Percentiles rank a stretch among this genome's conserved stretches.
These are phyloP conservation scores for Pseudognaphalium luteoalbum DNA, from an alignment of 129 eudicot species.

Conservation along the genomic window DNA sequence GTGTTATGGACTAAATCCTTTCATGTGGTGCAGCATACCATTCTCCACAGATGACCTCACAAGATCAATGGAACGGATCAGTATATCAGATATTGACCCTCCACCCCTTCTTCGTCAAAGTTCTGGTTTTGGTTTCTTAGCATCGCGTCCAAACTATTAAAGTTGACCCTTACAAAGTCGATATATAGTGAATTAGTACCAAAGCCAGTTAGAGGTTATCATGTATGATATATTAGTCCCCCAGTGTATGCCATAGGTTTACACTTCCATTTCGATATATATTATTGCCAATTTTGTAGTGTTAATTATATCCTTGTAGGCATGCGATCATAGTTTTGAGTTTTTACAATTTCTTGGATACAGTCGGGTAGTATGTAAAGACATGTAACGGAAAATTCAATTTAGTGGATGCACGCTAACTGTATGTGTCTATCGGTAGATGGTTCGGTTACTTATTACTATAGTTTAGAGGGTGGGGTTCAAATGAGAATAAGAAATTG, in stretches of 20 bases:
- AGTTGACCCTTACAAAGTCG: constrained; percentile 11
- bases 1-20: constrained; percentile 10
- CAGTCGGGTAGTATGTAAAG: not conserved
- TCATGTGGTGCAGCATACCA: constrained; percentile 73
- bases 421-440: not conserved
- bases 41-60: constrained; percentile 86
- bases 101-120: constrained; percentile 79
- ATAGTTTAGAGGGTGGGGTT: not conserved
- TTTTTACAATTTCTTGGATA: not conserved
- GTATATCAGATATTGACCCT: constrained; percentile 76
- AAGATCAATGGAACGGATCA: constrained; percentile 75
- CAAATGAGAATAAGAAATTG: too few relatives aligned
- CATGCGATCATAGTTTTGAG: not conserved
- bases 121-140: constrained; percentile 69
- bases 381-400: not conserved
- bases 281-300: constrained; percentile 32
- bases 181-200: constrained; percentile 17
- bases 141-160: constrained; percentile 34
- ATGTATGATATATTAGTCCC: constrained; percentile 18
- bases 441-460: not conserved
- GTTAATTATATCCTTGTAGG: not conserved
- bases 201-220: not conserved
- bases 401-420: not conserved
- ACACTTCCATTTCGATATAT: not conserved
- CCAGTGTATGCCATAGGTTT: constrained; percentile 24